Base-by-base conservation (phyloP, 2,329 filamentous ascomycete species). In the Hymenoscyphus infarciens region DNA sequence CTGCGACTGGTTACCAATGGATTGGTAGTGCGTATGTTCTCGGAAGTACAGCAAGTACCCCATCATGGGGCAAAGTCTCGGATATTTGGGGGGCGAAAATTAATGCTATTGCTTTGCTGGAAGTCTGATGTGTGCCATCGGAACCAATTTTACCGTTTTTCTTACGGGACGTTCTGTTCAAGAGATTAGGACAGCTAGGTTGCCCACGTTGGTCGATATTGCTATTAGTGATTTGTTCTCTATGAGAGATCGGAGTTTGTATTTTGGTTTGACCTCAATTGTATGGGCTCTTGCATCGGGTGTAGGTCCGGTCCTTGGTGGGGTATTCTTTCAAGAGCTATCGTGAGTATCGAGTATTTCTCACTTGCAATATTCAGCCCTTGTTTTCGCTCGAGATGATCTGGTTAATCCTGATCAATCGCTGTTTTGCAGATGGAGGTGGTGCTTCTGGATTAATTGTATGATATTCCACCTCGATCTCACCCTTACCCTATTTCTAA, bases 11-110 rank as follows among this genome's bases (percentile, higher is more conserved):
- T 11, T 93, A 92, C 75, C 86, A 87, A 13, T 93, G 90, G 91
- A 88, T 94, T 64, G 90, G 89, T 0, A 86, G 83, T 29, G 85
- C 89, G 0, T 93, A 89, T 74, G 78, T 92, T 2, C 82, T 93
- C 13, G 87, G 86, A 16, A 86, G 85, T 69, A 86, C 88, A 0
- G 86, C 88, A 0, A 81, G 81, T 1, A 84, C 83, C 0, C 88
- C 89, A 0, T 71, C 68, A 10, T 92, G 89, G 89, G 88, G 87
- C 5, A 83, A 82, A 63, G 72, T 85, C 39, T 80, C 79, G 1
- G 83, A 86, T 64, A 84, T 86, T 38, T 86, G 80, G 79, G 83
- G 83, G 83, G 2, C 78, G 83, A 4, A 84, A 84, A 68, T 79
- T 80, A 0, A 77, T 85, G 33, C 66, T 86, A 2, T 70, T 85